Percentiles rank a stretch among this genome's conserved stretches.
Evolutionary conservation across 495 filamentous ascomycete species (phyloP).

Genomic region (Peziza echinospora): DNA sequence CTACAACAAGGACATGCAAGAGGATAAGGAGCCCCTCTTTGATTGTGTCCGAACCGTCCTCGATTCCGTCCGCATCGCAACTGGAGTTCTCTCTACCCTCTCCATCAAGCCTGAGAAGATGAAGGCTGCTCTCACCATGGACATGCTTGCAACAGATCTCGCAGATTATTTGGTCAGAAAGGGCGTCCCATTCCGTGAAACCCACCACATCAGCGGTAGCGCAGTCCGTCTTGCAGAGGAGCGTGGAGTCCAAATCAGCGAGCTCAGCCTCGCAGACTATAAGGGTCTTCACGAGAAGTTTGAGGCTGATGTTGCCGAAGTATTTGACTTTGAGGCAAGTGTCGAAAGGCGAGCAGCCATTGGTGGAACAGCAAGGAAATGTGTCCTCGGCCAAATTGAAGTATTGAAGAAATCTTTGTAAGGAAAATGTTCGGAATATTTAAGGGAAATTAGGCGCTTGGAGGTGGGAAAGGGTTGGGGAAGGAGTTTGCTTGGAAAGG

Average conservation of each 20-base stretch:
- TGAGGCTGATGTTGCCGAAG: conserved; percentile 46
- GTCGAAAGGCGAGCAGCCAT: conserved; percentile 66
- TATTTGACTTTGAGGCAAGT: conserved; percentile 67
- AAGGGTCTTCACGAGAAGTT: conserved; percentile 55
- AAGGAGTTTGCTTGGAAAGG: too few species aligned
- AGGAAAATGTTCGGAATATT: too few species aligned
- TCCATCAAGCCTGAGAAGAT: conserved; percentile 51
- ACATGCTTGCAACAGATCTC: conserved; percentile 66
- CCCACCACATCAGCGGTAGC: conserved; percentile 73
- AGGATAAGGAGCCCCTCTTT: conserved; percentile 69
- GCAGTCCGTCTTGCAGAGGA: conserved; percentile 58
- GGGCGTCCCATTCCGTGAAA: conserved; percentile 65
- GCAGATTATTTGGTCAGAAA: conserved; percentile 85
- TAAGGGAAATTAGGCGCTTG: too few species aligned
- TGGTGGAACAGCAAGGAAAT: conserved; percentile 58
- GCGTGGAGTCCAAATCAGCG: conserved; percentile 49
- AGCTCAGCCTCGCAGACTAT: conserved; percentile 46
- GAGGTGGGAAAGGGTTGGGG: too few species aligned
- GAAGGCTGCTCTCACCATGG: conserved; percentile 52
- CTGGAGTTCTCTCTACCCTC: conserved; percentile 24
- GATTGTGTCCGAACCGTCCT: conserved; percentile 71
- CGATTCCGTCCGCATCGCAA: conserved; percentile 62
- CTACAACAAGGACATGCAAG: conserved; percentile 92
- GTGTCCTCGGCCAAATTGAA: conserved; percentile 59
- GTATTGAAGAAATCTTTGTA: conserved; percentile 35